These are phyloP conservation scores for Boletus coccyginus DNA, from an alignment of 768 basidiomycete genomes.

Conservation along the genomic window DNA sequence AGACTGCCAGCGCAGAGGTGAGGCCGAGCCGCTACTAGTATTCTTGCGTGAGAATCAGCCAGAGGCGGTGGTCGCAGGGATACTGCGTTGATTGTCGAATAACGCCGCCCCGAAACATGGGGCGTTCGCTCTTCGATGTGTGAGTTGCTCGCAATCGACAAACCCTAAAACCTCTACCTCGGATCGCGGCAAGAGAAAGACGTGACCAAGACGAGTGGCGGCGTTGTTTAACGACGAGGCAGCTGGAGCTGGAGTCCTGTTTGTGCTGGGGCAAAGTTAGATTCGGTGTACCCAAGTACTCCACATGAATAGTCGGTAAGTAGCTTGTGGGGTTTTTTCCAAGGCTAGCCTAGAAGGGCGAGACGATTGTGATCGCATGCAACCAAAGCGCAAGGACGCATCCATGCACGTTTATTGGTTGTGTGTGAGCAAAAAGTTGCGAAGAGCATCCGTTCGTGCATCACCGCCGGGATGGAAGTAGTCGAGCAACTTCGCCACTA, in stretches of 20 bases:
- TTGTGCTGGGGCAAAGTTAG: not conserved
- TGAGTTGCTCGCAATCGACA: not conserved
- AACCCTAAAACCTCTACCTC: not conserved
- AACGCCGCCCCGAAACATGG: not conserved
- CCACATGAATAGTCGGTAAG: too few relatives aligned
- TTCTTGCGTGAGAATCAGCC: not conserved
- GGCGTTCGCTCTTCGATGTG: not conserved
- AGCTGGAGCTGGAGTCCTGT: not conserved
- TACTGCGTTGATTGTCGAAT: not conserved
- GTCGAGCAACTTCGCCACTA: not conserved
- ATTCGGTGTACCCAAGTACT: too few relatives aligned
- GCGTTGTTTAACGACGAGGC: too few relatives aligned
- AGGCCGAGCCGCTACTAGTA: not conserved
- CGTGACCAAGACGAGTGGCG: not conserved
- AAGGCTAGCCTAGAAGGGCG: too few relatives aligned
- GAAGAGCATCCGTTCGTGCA: too few relatives aligned
- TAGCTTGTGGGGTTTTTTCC: too few relatives aligned
- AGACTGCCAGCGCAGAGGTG: not conserved
- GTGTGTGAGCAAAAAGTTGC: too few relatives aligned
- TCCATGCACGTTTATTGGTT: too few relatives aligned
- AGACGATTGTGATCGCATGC: too few relatives aligned
- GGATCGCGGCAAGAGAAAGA: not conserved
- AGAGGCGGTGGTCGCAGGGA: not conserved
- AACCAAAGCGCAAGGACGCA: too few relatives aligned
- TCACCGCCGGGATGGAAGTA: conserved; percentile 7